phyloP scores from a whole-genome alignment of 1,284 basidiomycete genomes.

The Microbotryum violaceum region DNA sequence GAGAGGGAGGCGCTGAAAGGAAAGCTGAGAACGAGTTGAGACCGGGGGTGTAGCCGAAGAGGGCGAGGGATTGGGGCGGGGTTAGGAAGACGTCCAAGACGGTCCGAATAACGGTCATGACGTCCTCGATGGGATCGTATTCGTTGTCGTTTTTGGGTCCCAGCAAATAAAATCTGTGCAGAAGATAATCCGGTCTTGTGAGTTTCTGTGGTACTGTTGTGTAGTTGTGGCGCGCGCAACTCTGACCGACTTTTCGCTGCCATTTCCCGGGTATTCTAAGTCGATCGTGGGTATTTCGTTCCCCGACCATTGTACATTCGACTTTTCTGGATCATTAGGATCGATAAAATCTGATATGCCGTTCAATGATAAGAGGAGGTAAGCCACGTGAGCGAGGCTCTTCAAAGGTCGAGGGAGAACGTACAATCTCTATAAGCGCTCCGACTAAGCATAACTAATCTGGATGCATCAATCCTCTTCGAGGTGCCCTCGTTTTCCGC shows the following conservation, averaged over 20 bases:
- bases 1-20: conserved; percentile 24
- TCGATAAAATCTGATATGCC: conserved; percentile 21
- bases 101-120: conserved; percentile 37
- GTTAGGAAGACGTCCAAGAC: conserved; percentile 32
- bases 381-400: neutral
- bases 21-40: conserved; percentile 26
- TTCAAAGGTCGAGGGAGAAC: neutral
- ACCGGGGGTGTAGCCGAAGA: conserved; percentile 32
- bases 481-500: neutral
- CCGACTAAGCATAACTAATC: conserved; percentile 11
- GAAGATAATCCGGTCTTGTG: neutral
- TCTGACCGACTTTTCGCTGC: conserved; percentile 38
- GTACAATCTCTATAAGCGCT: conserved; percentile 18
- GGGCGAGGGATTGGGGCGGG: conserved; percentile 21
- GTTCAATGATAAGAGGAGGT: neutral
- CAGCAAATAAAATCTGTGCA: conserved; percentile 40
- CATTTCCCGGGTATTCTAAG: conserved; percentile 43
- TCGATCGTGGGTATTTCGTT: conserved; percentile 38
- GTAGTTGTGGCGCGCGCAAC: no score
- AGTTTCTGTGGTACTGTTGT: neutral
- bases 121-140: conserved; percentile 44
- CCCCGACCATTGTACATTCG: conserved; percentile 18
- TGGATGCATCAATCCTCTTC: conserved; percentile 7
- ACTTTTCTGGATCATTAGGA: conserved; percentile 5
- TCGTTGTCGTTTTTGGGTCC: conserved; percentile 40